Evolutionary conservation across 164 flowering plant species (phyloP), one percentile per base, ranked within the genome.

Genomic region (Amborella trichopoda): DNA sequence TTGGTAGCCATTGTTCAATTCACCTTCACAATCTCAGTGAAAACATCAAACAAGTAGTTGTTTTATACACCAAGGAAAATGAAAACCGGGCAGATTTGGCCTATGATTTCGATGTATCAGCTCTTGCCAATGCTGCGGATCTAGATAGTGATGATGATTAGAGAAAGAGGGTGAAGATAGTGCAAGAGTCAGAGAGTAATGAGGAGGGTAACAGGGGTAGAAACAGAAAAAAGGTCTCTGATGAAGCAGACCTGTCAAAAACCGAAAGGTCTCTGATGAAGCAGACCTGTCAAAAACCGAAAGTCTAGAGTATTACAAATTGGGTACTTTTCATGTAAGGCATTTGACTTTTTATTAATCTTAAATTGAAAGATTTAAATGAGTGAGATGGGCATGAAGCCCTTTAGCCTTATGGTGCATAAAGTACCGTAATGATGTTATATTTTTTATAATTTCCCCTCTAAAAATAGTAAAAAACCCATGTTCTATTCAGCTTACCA

Each of bases 261-360:
- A n/a, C n/a, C n/a, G n/a, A n/a, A n/a, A n/a, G n/a, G n/a, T n/a
- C n/a, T n/a, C n/a, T n/a, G n/a, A n/a, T 44, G 1, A 68, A 68
- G 45, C 44, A 63, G 78, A 69, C 71, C 30, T 77, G 63, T 38
- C 51, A 61, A 52, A 82, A 74, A 64, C 54, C 78, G 58, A 90
- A 75, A 65, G 75, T 41, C 47, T n/a, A n/a, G 77, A 76, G 45
- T 91, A 91, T 52, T 83, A 87, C 52, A 63, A 54, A 10, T 62
- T 80, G 78, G 96, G 94, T n/a, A 86, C 80, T 27, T 90, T 79
- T 51, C 96, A 90, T 72, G 97, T 95, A 12, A 78, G 69, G 72
- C 94, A 95, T 2, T 90, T n/a, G n/a, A n/a, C n/a, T n/a, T n/a
- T n/a, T n/a, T n/a, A n/a, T n/a, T n/a, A n/a, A n/a, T n/a, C n/a